Conservation (phyloP, 2,329 filamentous ascomycete genomes). For the Chaetothyriales sp. region DNA sequence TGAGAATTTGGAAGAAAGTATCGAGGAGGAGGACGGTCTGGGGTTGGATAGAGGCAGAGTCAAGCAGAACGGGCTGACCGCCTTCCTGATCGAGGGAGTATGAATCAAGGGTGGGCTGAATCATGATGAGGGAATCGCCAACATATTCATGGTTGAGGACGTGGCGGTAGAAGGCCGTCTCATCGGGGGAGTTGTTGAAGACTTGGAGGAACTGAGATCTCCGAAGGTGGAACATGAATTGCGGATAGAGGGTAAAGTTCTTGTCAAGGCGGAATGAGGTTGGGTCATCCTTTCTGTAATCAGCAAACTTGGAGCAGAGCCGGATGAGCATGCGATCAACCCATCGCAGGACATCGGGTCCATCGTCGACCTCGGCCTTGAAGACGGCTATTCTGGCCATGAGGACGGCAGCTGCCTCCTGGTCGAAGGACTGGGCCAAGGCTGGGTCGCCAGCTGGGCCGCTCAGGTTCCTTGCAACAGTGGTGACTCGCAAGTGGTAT, state of each 20-base stretch:
- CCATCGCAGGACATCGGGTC: constrained; percentile 95
- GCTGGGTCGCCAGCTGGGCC: constrained; percentile 88
- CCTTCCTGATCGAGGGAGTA: constrained; percentile 96
- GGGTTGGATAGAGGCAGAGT: constrained; percentile 90
- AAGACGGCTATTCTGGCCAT: constrained; percentile 99
- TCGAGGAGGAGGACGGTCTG: constrained; percentile 88
- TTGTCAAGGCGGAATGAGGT: constrained; percentile 94
- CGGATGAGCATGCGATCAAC: constrained; percentile 97
- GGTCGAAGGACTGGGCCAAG: constrained; percentile 92
- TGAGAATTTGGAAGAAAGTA: constrained; percentile 98
- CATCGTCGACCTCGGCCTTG: constrained; percentile 96
- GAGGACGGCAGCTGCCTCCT: constrained; percentile 89
- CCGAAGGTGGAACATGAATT: constrained; percentile 99
- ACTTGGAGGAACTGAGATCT: constrained; percentile 96
- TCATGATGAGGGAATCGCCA: constrained; percentile 94
- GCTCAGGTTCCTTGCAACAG: constrained; percentile 77
- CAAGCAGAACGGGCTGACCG: constrained; percentile 79
- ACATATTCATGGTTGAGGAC: constrained; percentile 96
- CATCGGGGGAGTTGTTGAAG: constrained; percentile 98
- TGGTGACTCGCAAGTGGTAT: constrained; percentile 91
- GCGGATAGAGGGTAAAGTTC: constrained; percentile 96
- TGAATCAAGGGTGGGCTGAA: constrained; percentile 90
- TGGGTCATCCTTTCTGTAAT: constrained; percentile 95
- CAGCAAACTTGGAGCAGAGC: constrained; percentile 87
- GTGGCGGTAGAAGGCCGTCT: constrained; percentile 97